Percentiles rank a stretch among this genome's conserved stretches.
Evolutionary conservation across 768 basidiomycete species (phyloP).

Genomic region (Leccinum ochraceum): DNA sequence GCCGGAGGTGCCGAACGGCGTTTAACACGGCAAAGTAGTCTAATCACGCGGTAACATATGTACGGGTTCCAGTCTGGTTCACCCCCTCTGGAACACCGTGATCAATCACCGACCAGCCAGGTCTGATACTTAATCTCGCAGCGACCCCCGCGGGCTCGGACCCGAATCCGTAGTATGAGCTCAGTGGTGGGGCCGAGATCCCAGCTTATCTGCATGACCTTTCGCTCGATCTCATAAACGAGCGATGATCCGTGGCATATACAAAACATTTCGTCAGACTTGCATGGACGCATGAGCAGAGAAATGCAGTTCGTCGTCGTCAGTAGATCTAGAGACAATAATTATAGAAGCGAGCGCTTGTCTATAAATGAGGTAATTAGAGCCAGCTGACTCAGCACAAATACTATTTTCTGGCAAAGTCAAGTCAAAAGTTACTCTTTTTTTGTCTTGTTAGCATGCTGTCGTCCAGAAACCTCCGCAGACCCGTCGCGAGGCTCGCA

Average conservation of each 20-base stretch:
- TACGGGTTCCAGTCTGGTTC: too few relatives aligned
- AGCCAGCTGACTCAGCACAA: constrained; percentile 18
- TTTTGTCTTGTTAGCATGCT: constrained; percentile 19
- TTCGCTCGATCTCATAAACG: not conserved
- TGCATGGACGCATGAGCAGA: not conserved
- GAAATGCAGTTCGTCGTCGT: not conserved
- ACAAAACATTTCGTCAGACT: not conserved
- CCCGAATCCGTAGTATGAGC: not conserved
- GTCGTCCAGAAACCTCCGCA: constrained; percentile 20
- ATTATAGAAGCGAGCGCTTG: not conserved
- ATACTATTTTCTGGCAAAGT: not conserved
- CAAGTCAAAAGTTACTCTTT: not conserved
- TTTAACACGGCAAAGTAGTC: not conserved
- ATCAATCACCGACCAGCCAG: too few relatives aligned
- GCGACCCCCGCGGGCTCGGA: too few relatives aligned
- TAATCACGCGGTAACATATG: not conserved
- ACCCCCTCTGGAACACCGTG: too few relatives aligned
- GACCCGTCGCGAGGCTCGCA: constrained; percentile 19
- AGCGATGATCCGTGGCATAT: not conserved
- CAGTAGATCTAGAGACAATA: not conserved
- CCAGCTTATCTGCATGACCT: not conserved
- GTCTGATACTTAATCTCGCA: not conserved
- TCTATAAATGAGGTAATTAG: not conserved
- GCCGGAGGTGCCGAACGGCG: not conserved
- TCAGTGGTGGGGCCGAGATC: not conserved